Evolutionary conservation across 257 asterid genomes (phyloP).

Genomic region (Ilex asprella): DNA sequence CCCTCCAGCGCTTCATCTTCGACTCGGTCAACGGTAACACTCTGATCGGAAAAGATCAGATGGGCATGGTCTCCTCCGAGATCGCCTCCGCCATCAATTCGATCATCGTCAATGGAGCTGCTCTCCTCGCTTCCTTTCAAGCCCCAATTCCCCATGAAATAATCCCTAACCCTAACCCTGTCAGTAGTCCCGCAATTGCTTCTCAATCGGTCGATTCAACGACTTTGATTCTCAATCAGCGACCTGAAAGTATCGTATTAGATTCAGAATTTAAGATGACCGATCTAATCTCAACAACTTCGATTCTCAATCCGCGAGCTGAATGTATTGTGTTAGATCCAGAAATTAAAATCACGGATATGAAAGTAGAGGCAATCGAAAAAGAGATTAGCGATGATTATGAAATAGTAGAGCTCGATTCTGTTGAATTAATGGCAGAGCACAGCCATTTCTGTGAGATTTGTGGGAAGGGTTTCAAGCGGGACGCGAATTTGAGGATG

Average conservation of each 20-base stretch:
- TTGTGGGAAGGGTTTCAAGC: conserved; percentile 92
- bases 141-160: too few relatives aligned
- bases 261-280: neutral
- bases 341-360: neutral
- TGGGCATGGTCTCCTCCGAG: conserved; percentile 59
- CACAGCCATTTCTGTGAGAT: conserved; percentile 80
- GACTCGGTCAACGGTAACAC: conserved; percentile 54
- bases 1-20: conserved; percentile 51
- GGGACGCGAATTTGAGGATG: conserved; percentile 95
- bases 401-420: conserved; percentile 68
- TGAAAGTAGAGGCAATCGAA: neutral
- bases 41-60: conserved; percentile 42
- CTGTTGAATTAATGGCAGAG: conserved; percentile 77
- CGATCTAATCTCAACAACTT: conserved; percentile 4
- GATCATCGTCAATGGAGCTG: conserved; percentile 66
- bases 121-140: conserved; percentile 45
- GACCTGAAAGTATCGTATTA: too few relatives aligned
- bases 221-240: too few relatives aligned
- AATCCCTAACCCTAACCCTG: conserved; percentile 7
- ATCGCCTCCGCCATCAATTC: conserved; percentile 63
- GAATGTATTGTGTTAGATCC: too few relatives aligned
- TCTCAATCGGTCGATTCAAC: too few relatives aligned
- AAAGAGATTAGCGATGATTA: conserved; percentile 21
- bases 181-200: neutral
- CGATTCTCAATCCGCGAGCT: too few relatives aligned